Conservation (phyloP, 179 eudicot genomes). For the Vitellaria paradoxa region DNA sequence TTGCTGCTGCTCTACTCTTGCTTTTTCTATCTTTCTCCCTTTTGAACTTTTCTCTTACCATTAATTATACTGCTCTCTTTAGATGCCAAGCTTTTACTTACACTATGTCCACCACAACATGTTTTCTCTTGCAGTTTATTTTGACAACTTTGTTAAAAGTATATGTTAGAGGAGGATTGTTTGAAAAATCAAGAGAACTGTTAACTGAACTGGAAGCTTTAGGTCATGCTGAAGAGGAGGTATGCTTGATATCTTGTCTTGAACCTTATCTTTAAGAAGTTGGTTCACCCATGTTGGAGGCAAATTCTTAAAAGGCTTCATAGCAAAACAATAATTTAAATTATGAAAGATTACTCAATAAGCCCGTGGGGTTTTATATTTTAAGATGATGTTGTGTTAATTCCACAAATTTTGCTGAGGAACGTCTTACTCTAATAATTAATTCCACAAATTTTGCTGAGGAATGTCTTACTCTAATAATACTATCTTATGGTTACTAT, state of each 20-base stretch:
- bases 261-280: too few relatives aligned
- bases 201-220: conserved; percentile 62
- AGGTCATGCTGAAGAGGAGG: conserved; percentile 90
- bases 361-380: neutral
- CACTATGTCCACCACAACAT: neutral
- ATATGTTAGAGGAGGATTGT: conserved; percentile 76
- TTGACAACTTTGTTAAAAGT: conserved; percentile 85
- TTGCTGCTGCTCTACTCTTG: conserved; percentile 4
- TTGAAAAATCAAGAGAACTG: conserved; percentile 68
- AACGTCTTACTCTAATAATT: neutral
- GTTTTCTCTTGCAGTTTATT: conserved; percentile 61
- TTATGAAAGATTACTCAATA: neutral
- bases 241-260: too few relatives aligned
- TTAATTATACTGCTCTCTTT: neutral
- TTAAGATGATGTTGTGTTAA: neutral
- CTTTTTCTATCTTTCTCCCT: neutral
- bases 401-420: too few relatives aligned
- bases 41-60: neutral
- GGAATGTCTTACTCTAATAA: neutral
- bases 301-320: neutral
- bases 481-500: neutral
- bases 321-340: neutral
- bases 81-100: neutral
- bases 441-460: neutral
- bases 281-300: neutral